Evolutionary conservation across 2,329 filamentous ascomycete species (phyloP), one percentile per base, ranked within the genome.

Genomic region (Penicillium hordei): DNA sequence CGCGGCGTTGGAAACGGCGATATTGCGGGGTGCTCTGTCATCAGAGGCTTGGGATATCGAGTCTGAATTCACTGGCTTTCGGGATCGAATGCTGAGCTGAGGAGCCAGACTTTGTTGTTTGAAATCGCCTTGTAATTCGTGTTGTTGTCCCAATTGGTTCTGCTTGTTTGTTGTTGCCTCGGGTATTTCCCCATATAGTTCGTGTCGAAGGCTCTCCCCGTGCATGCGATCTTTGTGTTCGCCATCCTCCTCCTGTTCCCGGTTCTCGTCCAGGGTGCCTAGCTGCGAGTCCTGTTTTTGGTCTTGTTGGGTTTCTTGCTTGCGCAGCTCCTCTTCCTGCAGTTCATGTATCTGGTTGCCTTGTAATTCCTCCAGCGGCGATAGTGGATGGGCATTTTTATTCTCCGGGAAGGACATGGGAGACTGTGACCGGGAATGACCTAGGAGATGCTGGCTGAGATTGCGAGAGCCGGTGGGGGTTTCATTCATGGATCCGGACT

Each of bases 71-170:
- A 38, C 39, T 19, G 48, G 54, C 44, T 60, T 61, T 57, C 53
- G 58, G 19, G 60, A 61, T 56, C 48, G 46, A 8, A 63, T 42
- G 25, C 31, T 55, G 29, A 50, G 48, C 19, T 42, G 54, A 21
- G 60, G 51, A 9, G 36, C 23, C 2, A 56, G 44, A 7, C 8
- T 31, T 34, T 38, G 21, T 23, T 40, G 31, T 17, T n/a, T n/a
- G 36, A 9, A 9, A 31, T 33, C 15, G 8, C n/a, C 38, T 43
- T 17, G 27, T 17, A 33, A 9, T 43, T 43, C 19, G 9, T 42
- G 8, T n/a, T 21, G n/a, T 7, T 42, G 36, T 2, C 3, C n/a
- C 2, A 2, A 12, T 17, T 13, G 15, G 25, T 44, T 29, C 10
- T 36, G 38, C 3, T 31, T 25, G 15, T 25, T 27, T 6, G 12